phyloP scores from a whole-genome alignment of 331 rosid species.

The Pyrus hybrid region DNA sequence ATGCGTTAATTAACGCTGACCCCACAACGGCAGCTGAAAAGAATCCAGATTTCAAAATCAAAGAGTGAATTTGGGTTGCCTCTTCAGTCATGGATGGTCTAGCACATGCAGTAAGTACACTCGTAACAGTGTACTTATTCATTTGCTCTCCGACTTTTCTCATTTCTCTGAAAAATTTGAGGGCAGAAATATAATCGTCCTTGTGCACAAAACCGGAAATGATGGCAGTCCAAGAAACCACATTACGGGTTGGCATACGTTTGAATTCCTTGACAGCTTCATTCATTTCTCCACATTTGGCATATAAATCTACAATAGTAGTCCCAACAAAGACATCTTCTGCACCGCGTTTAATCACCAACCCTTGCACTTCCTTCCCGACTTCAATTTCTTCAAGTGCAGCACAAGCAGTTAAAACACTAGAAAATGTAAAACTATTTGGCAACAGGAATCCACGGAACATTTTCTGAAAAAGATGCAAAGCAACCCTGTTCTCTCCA shows the following conservation, averaged over 20 bases:
- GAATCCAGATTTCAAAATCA: conserved; percentile 51
- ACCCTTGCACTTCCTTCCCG: conserved; percentile 61
- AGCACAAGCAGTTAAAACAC: conserved; percentile 53
- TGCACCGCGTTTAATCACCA: conserved; percentile 41
- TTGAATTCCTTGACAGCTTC: conserved; percentile 64
- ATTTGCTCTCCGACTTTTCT: conserved; percentile 50
- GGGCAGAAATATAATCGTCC: conserved; percentile 36
- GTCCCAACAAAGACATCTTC: conserved; percentile 61
- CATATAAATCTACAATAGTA: conserved; percentile 37
- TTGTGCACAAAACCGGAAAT: conserved; percentile 69
- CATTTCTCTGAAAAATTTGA: conserved; percentile 55
- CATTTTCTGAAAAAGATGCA: conserved; percentile 49
- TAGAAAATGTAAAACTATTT: conserved; percentile 54
- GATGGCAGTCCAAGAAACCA: conserved; percentile 84
- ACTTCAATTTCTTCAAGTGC: conserved; percentile 41
- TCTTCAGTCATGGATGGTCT: conserved; percentile 35
- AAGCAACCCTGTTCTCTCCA: conserved; percentile 43
- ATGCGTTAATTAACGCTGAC: conserved; percentile 56
- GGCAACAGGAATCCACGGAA: conserved; percentile 27
- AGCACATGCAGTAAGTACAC: conserved; percentile 59
- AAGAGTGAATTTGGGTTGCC: conserved; percentile 60
- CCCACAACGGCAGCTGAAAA: conserved; percentile 29
- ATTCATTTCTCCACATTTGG: conserved; percentile 47
- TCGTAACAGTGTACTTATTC: conserved; percentile 54
- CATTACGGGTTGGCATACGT: conserved; percentile 52